These are phyloP conservation scores for Epichloe aotearoae DNA, from an alignment of 2,329 filamentous ascomycete genomes.

Conservation along the genomic window DNA sequence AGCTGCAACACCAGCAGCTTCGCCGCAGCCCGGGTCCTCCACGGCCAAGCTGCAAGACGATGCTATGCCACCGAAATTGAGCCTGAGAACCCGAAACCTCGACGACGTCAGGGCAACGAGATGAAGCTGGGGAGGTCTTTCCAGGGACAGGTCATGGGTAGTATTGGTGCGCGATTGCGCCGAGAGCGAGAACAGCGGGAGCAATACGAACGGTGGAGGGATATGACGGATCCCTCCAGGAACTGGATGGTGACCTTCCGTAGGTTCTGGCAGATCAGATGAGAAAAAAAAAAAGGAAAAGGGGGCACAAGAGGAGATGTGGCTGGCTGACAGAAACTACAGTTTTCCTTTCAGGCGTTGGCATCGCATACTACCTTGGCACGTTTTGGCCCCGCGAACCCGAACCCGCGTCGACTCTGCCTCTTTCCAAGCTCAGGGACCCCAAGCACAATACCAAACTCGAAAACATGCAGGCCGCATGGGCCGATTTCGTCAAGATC, in stretches of 20 bases:
- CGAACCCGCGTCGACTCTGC: constrained; percentile 44
- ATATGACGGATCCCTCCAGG: constrained; percentile 26
- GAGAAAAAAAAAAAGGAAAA: background rate
- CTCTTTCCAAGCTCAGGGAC: constrained; percentile 36
- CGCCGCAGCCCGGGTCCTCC: constrained; percentile 9
- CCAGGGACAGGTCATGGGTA: constrained; percentile 47
- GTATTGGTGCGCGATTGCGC: constrained; percentile 39
- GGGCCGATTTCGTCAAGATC: constrained; percentile 53
- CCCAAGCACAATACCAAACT: constrained; percentile 45
- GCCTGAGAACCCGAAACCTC: constrained; percentile 19
- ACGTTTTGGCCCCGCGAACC: constrained; percentile 37
- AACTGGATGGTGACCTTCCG: constrained; percentile 42
- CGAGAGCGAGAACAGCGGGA: constrained; percentile 41
- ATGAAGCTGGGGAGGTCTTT: constrained; percentile 30
- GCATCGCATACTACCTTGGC: constrained; percentile 45
- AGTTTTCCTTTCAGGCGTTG: constrained; percentile 41
- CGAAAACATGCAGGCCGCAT: constrained; percentile 54
- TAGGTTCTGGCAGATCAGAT: constrained; percentile 17
- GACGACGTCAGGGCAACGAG: constrained; percentile 22
- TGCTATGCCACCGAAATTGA: constrained; percentile 24
- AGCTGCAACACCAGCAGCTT: constrained; percentile 10
- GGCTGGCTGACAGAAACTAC: constrained; percentile 5
- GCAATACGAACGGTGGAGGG: constrained; percentile 31
- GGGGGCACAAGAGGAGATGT: background rate
- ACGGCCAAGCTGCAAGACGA: constrained; percentile 12